Base-by-base conservation (phyloP, 208 protist genomes). In the Angomonas ambiguus region DNA sequence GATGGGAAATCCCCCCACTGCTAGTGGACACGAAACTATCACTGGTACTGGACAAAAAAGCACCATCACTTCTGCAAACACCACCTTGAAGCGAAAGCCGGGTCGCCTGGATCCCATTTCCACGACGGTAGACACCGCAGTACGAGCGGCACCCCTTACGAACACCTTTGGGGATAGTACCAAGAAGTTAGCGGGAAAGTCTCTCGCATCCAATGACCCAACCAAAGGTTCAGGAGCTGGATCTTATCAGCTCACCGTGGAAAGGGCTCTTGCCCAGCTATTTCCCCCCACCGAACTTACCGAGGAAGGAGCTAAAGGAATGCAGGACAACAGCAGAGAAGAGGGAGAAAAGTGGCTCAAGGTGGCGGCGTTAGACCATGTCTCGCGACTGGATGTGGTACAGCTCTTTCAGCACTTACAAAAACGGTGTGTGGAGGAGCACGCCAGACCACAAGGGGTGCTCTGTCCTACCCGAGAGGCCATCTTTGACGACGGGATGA, bases 371-470 rank as follows among this genome's bases (percentile, higher is more conserved):
- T 32, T 80, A 22, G 76, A 81, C 11, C 82, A 90, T 76, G 81
- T 78, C 18, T 80, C 77, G 13, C 76, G 85, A 3, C 55, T 94
- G 4, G 82, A 93, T 32, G 82, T 87, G 3, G 72, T 96, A 20
- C 71, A 83, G 18, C 79, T 96, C 28, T 82, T 87, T 24, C 76
- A 89, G 28, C 85, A 96, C 58, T 69, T 96, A 16, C 67, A 87
- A 67, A 57, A 60, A 24, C 81, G 88, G 28, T 89, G 79, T 63
- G 59, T 48, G 5, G 61, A 72, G 13, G 83, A 92, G 72, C 71
- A 87, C 51, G 87, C 91, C 1, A 74, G 91, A 1, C 75, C 80
- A 1, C 62, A 63, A 25, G 88, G 86, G 0, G 82, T 89, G 10
- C 72, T 91, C 1, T 96, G 91, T 56, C 65, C 75, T 6, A 90